phyloP scores from a whole-genome alignment of 495 filamentous ascomycete genomes.

The Penicillium crystallinum region DNA sequence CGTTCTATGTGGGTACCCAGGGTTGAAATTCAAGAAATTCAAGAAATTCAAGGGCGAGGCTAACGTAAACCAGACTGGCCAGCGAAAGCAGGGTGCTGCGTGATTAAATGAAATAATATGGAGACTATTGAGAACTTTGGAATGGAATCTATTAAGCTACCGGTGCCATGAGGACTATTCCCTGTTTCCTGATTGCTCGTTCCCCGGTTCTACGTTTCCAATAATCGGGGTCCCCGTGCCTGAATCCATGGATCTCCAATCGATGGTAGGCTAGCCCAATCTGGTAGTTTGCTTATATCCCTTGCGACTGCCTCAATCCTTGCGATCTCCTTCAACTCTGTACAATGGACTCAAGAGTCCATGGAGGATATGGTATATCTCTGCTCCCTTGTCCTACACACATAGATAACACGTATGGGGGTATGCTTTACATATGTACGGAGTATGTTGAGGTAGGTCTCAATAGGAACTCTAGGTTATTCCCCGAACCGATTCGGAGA shows the following conservation, averaged over 20 bases:
- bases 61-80: conserved; percentile 35
- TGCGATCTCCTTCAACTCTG: too few species aligned
- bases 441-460: too few species aligned
- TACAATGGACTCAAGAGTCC: too few species aligned
- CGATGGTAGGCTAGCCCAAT: conserved; percentile 11
- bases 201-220: neutral
- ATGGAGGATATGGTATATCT: too few species aligned
- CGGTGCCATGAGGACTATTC: too few species aligned
- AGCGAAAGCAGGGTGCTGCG: conserved; percentile 36
- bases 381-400: too few species aligned
- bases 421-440: too few species aligned
- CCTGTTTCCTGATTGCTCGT: neutral
- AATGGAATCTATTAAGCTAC: too few species aligned
- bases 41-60: neutral
- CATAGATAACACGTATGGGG: too few species aligned
- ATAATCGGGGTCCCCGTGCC: conserved; percentile 15
- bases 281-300: conserved; percentile 23
- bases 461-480: too few species aligned
- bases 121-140: neutral
- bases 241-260: conserved; percentile 17
- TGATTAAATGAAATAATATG: conserved; percentile 11
- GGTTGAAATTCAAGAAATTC: neutral
- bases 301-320: conserved; percentile 1
- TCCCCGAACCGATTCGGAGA: neutral
- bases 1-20: conserved; percentile 51